Evolutionary conservation across 148 eudicot species (phyloP), one percentile per base, ranked within the genome.

Genomic region (Vaccinium corymbosum): DNA sequence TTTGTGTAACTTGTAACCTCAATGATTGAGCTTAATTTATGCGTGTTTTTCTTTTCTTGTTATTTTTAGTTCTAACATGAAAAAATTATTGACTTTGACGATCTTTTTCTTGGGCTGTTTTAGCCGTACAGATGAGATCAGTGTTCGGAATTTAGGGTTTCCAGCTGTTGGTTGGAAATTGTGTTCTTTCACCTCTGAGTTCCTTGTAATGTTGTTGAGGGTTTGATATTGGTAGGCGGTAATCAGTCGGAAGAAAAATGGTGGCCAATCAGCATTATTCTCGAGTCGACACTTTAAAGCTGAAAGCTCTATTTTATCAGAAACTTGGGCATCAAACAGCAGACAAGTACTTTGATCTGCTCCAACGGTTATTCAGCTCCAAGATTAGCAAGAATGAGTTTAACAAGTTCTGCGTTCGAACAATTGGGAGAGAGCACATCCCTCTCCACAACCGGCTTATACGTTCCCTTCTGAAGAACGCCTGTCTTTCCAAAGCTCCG

Each of bases 241-340:
- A 62, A 74, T 66, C 57, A 35, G 35, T 56, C 75, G 80, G 52
- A 86, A 29, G 29, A 19, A 80, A 87, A 55, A 90, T 91, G 92
- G 84, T 79, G 84, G 55, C 55, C 78, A 48, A 48, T 75, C 53
- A 75, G 78, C 78, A 75, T 75, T 75, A 46, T n/a, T 75, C 93
- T 55, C 85, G 92, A 80, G 20, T 87, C 19, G 87, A 86, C 81
- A 85, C 84, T 20, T 62, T 66, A 15, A 90, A 91, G 88, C 81
- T 91, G 62, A 90, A 88, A 85, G 88, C 84, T 25, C 81, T 85
- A 14, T 86, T 91, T 10, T 90, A 51, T 87, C 87, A 68, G 80
- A 91, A 87, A 80, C 85, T 91, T 29, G 93, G 92, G 50, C 87
- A 82, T 22, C 86, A 87, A 71, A 90, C 90, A 86, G 89, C 93